Conservation (phyloP, 139 green algal species). For the Chlamydomonas sp. region DNA sequence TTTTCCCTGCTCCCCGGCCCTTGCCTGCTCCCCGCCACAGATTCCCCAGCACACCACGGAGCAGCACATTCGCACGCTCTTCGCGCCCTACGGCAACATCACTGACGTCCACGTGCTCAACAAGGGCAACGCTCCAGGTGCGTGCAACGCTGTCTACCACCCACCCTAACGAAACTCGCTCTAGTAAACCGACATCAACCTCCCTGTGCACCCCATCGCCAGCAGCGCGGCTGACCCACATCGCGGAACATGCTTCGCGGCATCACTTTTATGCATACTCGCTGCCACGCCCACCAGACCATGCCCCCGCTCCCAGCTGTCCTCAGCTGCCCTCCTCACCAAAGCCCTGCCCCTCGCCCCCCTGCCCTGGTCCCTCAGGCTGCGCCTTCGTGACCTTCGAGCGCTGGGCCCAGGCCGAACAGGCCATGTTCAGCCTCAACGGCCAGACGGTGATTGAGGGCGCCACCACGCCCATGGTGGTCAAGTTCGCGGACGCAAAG, state of each 20-base stretch:
- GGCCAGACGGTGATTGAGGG: conserved; percentile 72
- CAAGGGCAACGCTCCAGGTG: conserved; percentile 66
- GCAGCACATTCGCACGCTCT: conserved; percentile 72
- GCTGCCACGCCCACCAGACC: too few species aligned
- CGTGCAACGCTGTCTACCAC: background rate
- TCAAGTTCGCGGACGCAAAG: conserved; percentile 92
- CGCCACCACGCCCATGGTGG: conserved; percentile 78
- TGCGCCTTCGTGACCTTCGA: conserved; percentile 88
- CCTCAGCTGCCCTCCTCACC: too few species aligned
- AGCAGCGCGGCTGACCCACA: too few species aligned
- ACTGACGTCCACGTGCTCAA: conserved; percentile 76
- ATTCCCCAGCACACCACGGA: conserved; percentile 72
- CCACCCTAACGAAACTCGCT: background rate
- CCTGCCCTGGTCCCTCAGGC: conserved; percentile 47
- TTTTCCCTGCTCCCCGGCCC: background rate
- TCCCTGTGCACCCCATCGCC: background rate
- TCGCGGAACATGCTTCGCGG: background rate
- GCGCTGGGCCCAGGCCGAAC: conserved; percentile 79
- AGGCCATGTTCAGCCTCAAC: conserved; percentile 79
- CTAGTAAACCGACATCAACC: background rate
- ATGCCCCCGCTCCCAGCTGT: too few species aligned
- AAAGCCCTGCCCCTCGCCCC: too few species aligned
- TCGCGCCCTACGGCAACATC: conserved; percentile 82
- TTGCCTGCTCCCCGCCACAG: conserved; percentile 47
- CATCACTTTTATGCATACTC: background rate